Percentiles rank a stretch among this genome's conserved stretches.
Conservation (phyloP, 1,284 basidiomycete species). For the Tremellales sp. region DNA sequence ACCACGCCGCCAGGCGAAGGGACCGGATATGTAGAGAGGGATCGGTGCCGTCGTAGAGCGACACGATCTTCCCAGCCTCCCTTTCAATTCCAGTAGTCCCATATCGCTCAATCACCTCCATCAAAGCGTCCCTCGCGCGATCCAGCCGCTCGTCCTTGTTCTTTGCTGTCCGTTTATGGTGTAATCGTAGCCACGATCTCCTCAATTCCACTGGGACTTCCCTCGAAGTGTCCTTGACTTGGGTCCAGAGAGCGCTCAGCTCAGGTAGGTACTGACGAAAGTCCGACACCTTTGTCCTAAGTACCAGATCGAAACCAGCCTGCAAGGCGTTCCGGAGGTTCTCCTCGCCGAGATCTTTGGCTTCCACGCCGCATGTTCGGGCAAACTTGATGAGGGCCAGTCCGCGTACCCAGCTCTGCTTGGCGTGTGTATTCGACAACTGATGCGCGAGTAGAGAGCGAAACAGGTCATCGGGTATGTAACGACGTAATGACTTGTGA, state of each 20-base stretch:
- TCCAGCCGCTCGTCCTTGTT: not conserved
- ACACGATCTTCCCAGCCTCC: constrained; percentile 7
- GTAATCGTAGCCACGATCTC: constrained; percentile 8
- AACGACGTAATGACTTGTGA: constrained; percentile 25
- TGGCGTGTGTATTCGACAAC: constrained; percentile 4
- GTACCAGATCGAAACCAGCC: constrained; percentile 10
- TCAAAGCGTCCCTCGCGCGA: not conserved
- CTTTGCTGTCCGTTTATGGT: not conserved
- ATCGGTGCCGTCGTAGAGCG: not conserved
- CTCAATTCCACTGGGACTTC: constrained; percentile 10
- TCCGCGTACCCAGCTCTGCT: constrained; percentile 10
- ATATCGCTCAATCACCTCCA: constrained; percentile 16
- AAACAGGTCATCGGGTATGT: constrained; percentile 38
- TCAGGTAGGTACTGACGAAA: not conserved
- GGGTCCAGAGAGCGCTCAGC: not conserved
- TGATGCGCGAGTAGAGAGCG: constrained; percentile 29
- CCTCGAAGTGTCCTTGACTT: not conserved
- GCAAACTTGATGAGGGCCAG: constrained; percentile 25
- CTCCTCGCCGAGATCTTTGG: constrained; percentile 10
- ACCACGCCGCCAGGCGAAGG: constrained; percentile 8
- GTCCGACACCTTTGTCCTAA: not conserved
- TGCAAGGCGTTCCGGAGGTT: constrained; percentile 4
- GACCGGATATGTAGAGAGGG: constrained; percentile 1
- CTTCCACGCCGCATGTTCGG: constrained; percentile 24
- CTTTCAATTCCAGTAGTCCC: constrained; percentile 12